Base-by-base conservation (phyloP, 805 yeast genomes). In the Candida dajiaensis region DNA sequence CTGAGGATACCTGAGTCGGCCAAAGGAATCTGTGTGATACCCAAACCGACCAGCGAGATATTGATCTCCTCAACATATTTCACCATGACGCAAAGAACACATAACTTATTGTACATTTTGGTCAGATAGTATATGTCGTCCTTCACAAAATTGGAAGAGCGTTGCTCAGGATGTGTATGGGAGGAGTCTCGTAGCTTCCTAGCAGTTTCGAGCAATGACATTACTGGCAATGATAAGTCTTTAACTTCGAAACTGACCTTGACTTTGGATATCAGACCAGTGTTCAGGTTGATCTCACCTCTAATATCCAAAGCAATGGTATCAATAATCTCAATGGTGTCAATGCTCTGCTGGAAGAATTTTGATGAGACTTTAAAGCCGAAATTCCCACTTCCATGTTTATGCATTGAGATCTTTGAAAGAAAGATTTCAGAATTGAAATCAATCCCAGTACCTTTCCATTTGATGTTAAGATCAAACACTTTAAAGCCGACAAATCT, bases 401-500 rank as follows among this genome's bases (percentile, higher is more conserved):
- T 49, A 11, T 49, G 35, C 45, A 58, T 37, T n/a, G 54, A 40
- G 7, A 57, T 41, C 16, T 53, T 57, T 9, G 52, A 40, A 3
- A 48, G 15, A 22, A 51, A 36, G 2, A 45, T 37, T 6, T 55
- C 62, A 0, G 50, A 26, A 20, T 50, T 51, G 4, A 56, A 8
- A 1, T 37, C 36, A 16, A 54, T 22, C 10, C 49, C 48, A 1
- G 38, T 22, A 7, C 49, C 49, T 37, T 57, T 57, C 31, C 48
- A 38, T 6, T 40, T 38, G 21, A 57, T 22, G 12, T 23, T 35
- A 4, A 53, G 12, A 28, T 57, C 52, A 4, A 47, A 33, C 11
- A 58, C 18, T 8, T 52, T 51, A 11, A 59, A 22, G 10, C 56
- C 59, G 26, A 58, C 45, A 45, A 60, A 60, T 26, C 60, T 51